Evolutionary conservation across 140 eudicot species (phyloP).

Genomic region (Oenanthe javanica): DNA sequence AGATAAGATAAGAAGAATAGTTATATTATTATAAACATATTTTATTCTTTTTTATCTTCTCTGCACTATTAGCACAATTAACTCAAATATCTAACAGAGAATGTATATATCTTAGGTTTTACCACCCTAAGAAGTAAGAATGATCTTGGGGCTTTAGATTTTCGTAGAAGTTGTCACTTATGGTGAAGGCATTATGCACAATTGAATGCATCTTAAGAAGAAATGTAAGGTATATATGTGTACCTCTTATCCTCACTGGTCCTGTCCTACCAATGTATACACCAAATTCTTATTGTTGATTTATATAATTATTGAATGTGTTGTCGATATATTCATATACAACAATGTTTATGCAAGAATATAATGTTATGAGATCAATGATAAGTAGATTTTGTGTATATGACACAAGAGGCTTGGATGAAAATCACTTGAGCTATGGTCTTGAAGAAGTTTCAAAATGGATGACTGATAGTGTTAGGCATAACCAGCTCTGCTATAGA

Average conservation of each 20-base stretch:
- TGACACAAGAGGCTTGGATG: conserved; percentile 67
- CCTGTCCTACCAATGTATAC: not conserved
- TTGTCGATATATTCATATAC: conserved; percentile 22
- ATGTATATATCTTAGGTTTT: too few species aligned
- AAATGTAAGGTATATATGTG: not conserved
- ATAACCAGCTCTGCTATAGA: conserved; percentile 47
- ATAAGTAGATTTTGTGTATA: conserved; percentile 74
- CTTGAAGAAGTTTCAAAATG: conserved; percentile 48
- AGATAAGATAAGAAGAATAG: too few species aligned
- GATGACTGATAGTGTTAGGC: conserved; percentile 54
- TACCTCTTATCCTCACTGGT: too few species aligned
- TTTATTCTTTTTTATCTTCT: too few species aligned
- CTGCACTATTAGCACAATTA: too few species aligned
- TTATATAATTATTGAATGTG: not conserved
- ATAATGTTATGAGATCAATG: conserved; percentile 67
- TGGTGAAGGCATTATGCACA: too few species aligned
- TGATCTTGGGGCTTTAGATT: too few species aligned
- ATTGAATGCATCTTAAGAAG: not conserved
- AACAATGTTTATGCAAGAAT: conserved; percentile 68
- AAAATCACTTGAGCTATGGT: conserved; percentile 26
- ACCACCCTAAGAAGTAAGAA: too few species aligned
- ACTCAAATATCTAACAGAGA: too few species aligned
- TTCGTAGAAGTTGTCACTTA: too few species aligned
- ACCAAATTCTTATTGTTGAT: not conserved
- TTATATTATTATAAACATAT: too few species aligned